Evolutionary conservation across 202 grass and related monocot genomes (phyloP).

Genomic region (Eragrostis tef): DNA sequence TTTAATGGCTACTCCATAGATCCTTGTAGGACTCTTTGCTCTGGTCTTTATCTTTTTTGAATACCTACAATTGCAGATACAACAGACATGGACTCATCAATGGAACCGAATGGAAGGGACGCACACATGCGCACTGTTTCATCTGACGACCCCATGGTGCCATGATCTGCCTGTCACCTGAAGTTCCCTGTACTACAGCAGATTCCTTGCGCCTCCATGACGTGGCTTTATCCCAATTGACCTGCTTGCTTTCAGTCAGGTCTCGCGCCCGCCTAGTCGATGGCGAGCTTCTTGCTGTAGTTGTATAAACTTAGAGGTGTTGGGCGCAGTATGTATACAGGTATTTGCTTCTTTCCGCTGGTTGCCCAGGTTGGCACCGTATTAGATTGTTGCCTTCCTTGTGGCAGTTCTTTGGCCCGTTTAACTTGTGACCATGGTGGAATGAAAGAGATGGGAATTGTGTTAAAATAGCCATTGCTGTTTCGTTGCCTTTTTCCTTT

Average conservation of each 20-base stretch:
- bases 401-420: conserved; percentile 60
- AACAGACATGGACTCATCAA: conserved; percentile 57
- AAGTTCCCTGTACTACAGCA: conserved; percentile 5
- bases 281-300: conserved; percentile 47
- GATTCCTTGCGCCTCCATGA: conserved; percentile 32
- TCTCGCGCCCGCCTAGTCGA: conserved; percentile 37
- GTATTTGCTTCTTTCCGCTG: conserved; percentile 41
- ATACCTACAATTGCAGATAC: conserved; percentile 43
- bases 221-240: conserved; percentile 51
- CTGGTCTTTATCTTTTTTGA: conserved; percentile 38
- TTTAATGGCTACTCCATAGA: conserved; percentile 14
- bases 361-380: conserved; percentile 81
- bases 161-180: conserved; percentile 38
- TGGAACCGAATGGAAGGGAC: conserved; percentile 50
- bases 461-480: conserved; percentile 23
- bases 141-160: conserved; percentile 60
- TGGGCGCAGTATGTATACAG: conserved; percentile 26
- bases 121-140: conserved; percentile 54
- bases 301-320: conserved; percentile 50
- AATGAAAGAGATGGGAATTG: conserved; percentile 27
- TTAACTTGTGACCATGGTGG: conserved; percentile 37
- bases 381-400: conserved; percentile 73
- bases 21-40: conserved; percentile 22
- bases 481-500: conserved; percentile 5
- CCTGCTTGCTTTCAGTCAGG: conserved; percentile 69